Base-by-base conservation (phyloP, 2,329 filamentous ascomycete genomes). In the Ophiosphaerella narmari region DNA sequence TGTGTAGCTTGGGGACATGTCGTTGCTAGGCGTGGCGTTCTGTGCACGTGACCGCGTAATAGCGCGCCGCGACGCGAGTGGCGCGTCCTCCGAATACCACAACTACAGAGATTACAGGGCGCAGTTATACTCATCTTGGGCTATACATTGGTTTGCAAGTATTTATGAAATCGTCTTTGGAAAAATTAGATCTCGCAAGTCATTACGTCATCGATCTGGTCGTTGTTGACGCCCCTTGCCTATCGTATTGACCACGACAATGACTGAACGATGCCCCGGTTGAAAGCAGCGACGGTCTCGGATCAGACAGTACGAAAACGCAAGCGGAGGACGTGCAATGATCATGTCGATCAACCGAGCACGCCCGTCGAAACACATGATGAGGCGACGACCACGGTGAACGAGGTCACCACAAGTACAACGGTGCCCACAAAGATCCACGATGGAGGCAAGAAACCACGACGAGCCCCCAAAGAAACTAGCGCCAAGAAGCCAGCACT, bases 371-470 rank as follows among this genome's bases (percentile, higher is more conserved):
- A 63, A 18, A 37, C 21, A 8, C 43, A 52, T 32, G 53, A 48
- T 24, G 47, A 49, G 18, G 34, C 50, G 18, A 34, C 43, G 23
- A 39, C 44, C 40, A 23, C 49, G 3, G 14, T 32, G 21, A 51
- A 50, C 39, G 47, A 52, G 8, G 46, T 43, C 9, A 59, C 63
- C 2, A 71, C 71, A 4, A 80, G 74, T 3, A 76, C 74, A 1
- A 78, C 70, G 16, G 66, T 85, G 13, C 78, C 80, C 3, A 84
- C 82, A 1, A 86, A 85, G 65, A 79, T 75, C 23, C 74, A 81
- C 40, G 82, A 85, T 76, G 82, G 82, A 37, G 80, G 80, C 23
- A 77, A 79, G 59, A 78, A 82, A 56, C 77, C 80, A 13, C 70
- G 75, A 34, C 71, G 80, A 55, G 74, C 70, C 6, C 63, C 74